A percentile compares a stretch with the other conserved stretches of the same genome.
Evolutionary conservation across 1,139 yeast genomes (phyloP).

Genomic region (Nakaseomyces nivariensis): DNA sequence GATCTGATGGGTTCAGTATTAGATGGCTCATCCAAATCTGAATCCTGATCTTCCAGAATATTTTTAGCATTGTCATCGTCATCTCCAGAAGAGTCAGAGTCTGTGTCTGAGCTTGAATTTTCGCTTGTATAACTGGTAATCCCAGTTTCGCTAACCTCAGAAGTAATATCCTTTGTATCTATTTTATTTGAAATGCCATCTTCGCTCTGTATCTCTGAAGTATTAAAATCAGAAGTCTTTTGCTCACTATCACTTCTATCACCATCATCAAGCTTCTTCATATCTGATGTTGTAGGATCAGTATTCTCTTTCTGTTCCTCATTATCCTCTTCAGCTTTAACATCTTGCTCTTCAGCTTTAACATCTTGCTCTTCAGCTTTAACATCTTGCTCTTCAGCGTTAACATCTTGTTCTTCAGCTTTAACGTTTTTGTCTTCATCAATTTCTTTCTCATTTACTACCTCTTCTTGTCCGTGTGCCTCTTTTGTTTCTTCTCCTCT

Average conservation of each 20-base stretch:
- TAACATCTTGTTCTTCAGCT: neutral
- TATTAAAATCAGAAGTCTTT: neutral
- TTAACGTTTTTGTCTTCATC: neutral
- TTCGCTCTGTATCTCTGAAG: neutral
- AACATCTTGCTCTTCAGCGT: neutral
- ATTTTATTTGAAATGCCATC: constrained; percentile 1
- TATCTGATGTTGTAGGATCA: neutral
- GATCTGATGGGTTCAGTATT: constrained; percentile 61
- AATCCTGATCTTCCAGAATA: constrained; percentile 20
- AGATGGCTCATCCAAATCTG: constrained; percentile 25
- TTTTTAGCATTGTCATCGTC: constrained; percentile 12
- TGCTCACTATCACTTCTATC: neutral
- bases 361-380: neutral
- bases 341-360: neutral
- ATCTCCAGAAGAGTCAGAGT: constrained; percentile 6
- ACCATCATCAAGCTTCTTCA: neutral
- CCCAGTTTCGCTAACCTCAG: neutral
- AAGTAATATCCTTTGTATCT: neutral
- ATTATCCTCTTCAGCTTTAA: neutral
- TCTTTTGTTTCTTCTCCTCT: neutral
- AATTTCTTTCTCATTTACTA: neutral
- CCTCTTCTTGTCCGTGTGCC: constrained; percentile 6
- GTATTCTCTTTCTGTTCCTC: neutral
- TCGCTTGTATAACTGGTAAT: constrained; percentile 2
- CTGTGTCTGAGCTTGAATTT: constrained; percentile 3